Evolutionary conservation across 768 basidiomycete genomes (phyloP).

Genomic region (Leccinum rimulosum): DNA sequence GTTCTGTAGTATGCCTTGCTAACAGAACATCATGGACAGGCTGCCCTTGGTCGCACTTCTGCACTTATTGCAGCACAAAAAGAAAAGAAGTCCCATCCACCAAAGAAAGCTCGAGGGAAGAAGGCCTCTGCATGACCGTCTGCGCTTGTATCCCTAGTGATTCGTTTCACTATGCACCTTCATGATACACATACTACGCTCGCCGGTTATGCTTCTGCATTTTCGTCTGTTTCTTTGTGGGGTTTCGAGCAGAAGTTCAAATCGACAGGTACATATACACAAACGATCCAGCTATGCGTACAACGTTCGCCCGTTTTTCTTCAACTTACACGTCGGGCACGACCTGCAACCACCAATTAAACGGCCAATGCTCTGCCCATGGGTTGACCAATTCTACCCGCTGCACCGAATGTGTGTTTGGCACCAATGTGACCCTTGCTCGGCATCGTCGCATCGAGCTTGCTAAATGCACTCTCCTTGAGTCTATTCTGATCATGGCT

Average conservation of each 20-base stretch:
- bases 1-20: conserved; percentile 49
- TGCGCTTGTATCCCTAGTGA: conserved; percentile 27
- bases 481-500: conserved; percentile 44
- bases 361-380: conserved; percentile 41
- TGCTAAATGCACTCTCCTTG: conserved; percentile 43
- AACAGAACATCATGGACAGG: conserved; percentile 41
- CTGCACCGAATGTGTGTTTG: conserved; percentile 40
- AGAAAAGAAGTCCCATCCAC: conserved; percentile 63
- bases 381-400: conserved; percentile 57
- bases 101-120: conserved; percentile 73
- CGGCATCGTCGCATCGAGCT: conserved; percentile 47
- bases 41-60: conserved; percentile 73
- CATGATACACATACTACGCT: conserved; percentile 17
- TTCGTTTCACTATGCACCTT: conserved; percentile 18
- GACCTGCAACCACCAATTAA: conserved; percentile 18
- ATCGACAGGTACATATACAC: conserved; percentile 22
- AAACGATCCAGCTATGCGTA: conserved; percentile 7
- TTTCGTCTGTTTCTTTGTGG: neutral
- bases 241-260: conserved; percentile 3
- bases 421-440: conserved; percentile 39
- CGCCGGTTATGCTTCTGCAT: conserved; percentile 6
- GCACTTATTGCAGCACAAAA: conserved; percentile 68
- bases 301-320: neutral
- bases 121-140: conserved; percentile 39
- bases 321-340: neutral